Base-by-base conservation (phyloP, 108 stramenopile genomes). In the Skeletonema potamos region DNA sequence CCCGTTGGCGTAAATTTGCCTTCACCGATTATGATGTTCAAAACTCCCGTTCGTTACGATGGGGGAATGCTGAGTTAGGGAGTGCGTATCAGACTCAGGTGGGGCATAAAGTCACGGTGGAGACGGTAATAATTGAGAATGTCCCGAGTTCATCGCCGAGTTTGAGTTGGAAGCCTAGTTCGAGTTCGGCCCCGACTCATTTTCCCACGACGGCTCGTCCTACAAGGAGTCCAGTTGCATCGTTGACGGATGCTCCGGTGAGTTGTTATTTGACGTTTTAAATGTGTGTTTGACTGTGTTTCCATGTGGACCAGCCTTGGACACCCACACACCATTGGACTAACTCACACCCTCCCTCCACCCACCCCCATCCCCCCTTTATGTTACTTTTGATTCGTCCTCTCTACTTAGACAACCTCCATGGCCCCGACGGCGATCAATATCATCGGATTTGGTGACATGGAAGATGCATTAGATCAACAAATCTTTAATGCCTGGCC, bases 1-100 rank as follows among this genome's bases (percentile, higher is more conserved):
- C 30, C 18, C 62, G 76, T 3, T 77, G 76, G 76, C 69, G 76
- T 57, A 72, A 56, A 20, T 77, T 77, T 29, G 70, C 76, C 2
- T 77, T 77, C 36, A 72, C 76, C 6, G 48, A 51, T 22, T 51
- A 51, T 51, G 48, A 51, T 51, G 27, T 76, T 22, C 48, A 51
- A 51, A 51, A 51, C 22, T 24, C 48, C 6, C 48, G 48, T 51
- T 20, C 48, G 22, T 51, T 51, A n/a, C 22, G 48, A 9, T 51
- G 48, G 48, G 48, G 48, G 22, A 51, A 51, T 22, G 8, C 1
- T 8, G 48, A 51, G 7, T 51, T 51, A 6, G 48, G 48, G 18
- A 9, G 22, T 20, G 0, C 22, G 22, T 51, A 51, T 51, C 48
- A 59, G 39, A 65, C 62, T 17, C 73, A 54, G 62, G 48, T 34